phyloP scores from a whole-genome alignment of 768 basidiomycete genomes.

The Clavaria fumosa region DNA sequence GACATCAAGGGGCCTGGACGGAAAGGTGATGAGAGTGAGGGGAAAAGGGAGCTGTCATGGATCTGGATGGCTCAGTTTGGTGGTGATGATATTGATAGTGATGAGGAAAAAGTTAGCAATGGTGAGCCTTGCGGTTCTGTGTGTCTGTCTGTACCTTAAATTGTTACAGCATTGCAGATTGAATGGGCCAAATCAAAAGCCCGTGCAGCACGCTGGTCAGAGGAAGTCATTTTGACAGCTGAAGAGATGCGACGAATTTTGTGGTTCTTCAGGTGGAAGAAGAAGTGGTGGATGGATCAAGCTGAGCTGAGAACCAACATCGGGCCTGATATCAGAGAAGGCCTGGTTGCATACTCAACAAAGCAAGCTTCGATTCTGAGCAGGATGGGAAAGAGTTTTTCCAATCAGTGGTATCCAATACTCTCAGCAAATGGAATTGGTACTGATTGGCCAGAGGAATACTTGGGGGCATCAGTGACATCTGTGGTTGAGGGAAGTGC shows the following conservation, averaged over 20 bases:
- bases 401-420: neutral
- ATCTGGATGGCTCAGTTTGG: neutral
- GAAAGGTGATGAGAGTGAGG: constrained; percentile 2
- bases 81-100: neutral
- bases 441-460: neutral
- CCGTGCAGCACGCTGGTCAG: constrained; percentile 11
- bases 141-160: neutral
- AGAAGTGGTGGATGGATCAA: neutral
- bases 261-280: constrained; percentile 5
- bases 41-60: constrained; percentile 1
- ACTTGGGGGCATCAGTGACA: neutral
- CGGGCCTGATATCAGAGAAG: neutral
- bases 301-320: neutral
- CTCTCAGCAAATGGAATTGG: neutral
- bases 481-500: neutral
- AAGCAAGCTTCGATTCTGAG: neutral
- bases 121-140: neutral
- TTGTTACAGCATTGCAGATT: constrained; percentile 9
- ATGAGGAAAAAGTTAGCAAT: neutral
- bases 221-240: constrained; percentile 12
- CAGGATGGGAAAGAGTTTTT: neutral
- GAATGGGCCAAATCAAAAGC: constrained; percentile 14
- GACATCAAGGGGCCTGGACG: neutral
- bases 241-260: constrained; percentile 17
- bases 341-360: neutral